phyloP scores from a whole-genome alignment of 805 yeast species.

The Blastobotrys americana region DNA sequence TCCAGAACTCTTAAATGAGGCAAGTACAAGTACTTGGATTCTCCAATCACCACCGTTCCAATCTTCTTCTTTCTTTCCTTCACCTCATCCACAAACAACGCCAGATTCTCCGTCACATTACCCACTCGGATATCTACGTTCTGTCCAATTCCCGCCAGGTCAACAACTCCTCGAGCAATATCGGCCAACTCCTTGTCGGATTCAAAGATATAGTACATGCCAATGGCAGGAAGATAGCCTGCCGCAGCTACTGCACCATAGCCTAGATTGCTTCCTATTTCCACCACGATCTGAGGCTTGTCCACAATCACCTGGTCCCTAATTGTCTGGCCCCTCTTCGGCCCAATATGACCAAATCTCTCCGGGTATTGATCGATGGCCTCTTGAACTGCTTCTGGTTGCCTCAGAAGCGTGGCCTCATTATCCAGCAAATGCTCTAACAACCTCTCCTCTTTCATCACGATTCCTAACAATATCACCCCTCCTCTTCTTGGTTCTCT shows the following conservation, averaged over 20 bases:
- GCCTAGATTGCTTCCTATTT: constrained; percentile 8
- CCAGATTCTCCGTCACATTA: constrained; percentile 12
- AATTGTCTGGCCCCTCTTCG: constrained; percentile 1
- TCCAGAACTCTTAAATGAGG: constrained; percentile 12
- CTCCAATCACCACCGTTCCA: constrained; percentile 9
- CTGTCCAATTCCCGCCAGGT: constrained; percentile 13
- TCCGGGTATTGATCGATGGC: constrained; percentile 1
- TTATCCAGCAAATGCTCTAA: neutral
- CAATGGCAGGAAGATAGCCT: constrained; percentile 11
- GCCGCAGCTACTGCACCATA: constrained; percentile 13
- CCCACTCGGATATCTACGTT: constrained; percentile 16
- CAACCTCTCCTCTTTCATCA: neutral
- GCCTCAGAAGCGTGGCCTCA: neutral
- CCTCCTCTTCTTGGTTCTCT: neutral
- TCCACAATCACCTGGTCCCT: neutral
- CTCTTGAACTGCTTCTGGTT: constrained; percentile 5
- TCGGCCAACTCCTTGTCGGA: constrained; percentile 11
- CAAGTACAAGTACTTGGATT: constrained; percentile 10
- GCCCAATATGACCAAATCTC: constrained; percentile 9
- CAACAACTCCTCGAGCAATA: constrained; percentile 12
- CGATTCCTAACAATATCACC: neutral
- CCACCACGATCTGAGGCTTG: constrained; percentile 5
- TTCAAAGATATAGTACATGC: constrained; percentile 12
- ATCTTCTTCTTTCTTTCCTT: neutral
- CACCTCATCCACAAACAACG: constrained; percentile 2